Evolutionary conservation across 2,329 filamentous ascomycete genomes (phyloP).

Genomic region (Aspergillus clavatus): DNA sequence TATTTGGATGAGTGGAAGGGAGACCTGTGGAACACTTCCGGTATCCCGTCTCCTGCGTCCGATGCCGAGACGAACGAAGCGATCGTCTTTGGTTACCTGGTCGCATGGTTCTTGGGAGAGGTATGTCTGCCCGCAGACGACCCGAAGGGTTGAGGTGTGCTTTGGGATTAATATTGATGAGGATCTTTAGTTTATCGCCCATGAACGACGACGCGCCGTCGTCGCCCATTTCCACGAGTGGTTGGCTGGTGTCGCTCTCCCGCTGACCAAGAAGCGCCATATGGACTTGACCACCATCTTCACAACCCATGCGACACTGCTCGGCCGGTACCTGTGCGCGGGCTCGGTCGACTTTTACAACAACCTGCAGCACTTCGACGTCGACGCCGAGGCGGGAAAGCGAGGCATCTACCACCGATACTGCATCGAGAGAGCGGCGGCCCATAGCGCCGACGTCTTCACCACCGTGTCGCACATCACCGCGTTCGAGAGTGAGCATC

Average conservation of each 20-base stretch:
- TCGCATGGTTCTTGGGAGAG: slow-evolving; percentile 98
- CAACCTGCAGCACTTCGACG: slow-evolving; percentile 94
- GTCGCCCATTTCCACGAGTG: slow-evolving; percentile 99
- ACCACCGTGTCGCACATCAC: slow-evolving; percentile 99
- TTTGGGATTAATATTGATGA: too few relatives aligned
- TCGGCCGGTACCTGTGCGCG: slow-evolving; percentile 93
- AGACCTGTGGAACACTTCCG: slow-evolving; percentile 87
- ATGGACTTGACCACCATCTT: slow-evolving; percentile 98
- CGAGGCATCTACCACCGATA: slow-evolving; percentile 98
- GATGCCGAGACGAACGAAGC: slow-evolving; percentile 97
- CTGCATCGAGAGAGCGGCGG: slow-evolving; percentile 91
- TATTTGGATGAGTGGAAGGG: slow-evolving; percentile 96
- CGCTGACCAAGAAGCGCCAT: slow-evolving; percentile 84
- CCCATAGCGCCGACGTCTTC: slow-evolving; percentile 92
- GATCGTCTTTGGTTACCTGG: slow-evolving; percentile 93
- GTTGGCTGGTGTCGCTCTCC: slow-evolving; percentile 89
- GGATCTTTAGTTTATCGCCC: slow-evolving; percentile 72
- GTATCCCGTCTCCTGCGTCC: slow-evolving; percentile 85
- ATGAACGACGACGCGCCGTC: slow-evolving; percentile 86
- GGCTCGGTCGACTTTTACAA: slow-evolving; percentile 99
- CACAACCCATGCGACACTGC: slow-evolving; percentile 92
- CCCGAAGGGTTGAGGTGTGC: too few relatives aligned
- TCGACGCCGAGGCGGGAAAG: slow-evolving; percentile 94
- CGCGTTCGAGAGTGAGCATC: slow-evolving; percentile 93
- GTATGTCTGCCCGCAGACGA: too few relatives aligned